phyloP scores from a whole-genome alignment of 2,329 filamentous ascomycete species.

The Lecanosticta acicola region DNA sequence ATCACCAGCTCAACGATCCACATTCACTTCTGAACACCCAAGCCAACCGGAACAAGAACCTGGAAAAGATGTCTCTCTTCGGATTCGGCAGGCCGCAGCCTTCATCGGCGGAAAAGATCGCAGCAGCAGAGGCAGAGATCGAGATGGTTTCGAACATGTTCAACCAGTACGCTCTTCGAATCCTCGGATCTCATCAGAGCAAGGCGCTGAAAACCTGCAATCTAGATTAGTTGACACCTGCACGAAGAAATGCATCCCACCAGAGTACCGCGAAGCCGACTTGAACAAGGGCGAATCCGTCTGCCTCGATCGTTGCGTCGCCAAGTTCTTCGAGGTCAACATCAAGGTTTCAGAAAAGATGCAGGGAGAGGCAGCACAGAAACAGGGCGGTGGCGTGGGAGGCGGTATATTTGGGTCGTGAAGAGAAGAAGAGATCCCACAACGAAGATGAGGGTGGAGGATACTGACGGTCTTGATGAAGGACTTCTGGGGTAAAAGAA shows the following conservation, averaged over 20 bases:
- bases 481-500: background rate
- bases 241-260: conserved; percentile 87
- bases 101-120: conserved; percentile 94
- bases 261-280: conserved; percentile 88
- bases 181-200: background rate
- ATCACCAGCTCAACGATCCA: conserved; percentile 5
- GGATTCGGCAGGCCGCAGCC: conserved; percentile 70
- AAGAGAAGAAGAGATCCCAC: background rate
- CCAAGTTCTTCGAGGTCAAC: conserved; percentile 98
- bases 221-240: conserved; percentile 70
- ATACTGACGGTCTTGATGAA: background rate
- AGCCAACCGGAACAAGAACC: too few species aligned
- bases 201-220: conserved; percentile 1
- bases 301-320: conserved; percentile 92
- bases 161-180: conserved; percentile 64
- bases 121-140: conserved; percentile 91
- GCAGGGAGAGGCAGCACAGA: conserved; percentile 73
- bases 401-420: conserved; percentile 34
- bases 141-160: conserved; percentile 98
- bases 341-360: conserved; percentile 97
- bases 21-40: too few species aligned
- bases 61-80: conserved; percentile 66
- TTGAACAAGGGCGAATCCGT: conserved; percentile 99
- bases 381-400: conserved; percentile 51
- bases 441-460: background rate